phyloP scores from a whole-genome alignment of 2,329 filamentous ascomycete species.

The Calonectria honghensis region DNA sequence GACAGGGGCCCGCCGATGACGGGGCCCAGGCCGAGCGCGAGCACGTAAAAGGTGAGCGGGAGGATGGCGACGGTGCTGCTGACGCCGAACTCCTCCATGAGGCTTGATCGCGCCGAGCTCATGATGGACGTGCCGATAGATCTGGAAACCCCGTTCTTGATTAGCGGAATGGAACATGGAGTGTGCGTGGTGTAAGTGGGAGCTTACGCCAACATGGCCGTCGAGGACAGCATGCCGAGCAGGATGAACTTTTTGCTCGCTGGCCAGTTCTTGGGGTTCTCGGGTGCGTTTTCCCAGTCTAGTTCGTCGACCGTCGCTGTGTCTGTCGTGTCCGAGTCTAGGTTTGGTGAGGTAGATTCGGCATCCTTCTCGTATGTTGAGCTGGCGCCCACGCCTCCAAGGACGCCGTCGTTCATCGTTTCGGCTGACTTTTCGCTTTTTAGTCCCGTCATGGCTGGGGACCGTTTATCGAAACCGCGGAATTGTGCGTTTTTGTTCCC shows the following conservation, averaged over 20 bases:
- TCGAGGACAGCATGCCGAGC: slow-evolving; percentile 61
- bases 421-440: slow-evolving; percentile 26
- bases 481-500: not conserved
- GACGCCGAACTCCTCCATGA: slow-evolving; percentile 73
- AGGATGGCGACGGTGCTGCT: slow-evolving; percentile 74
- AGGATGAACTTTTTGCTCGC: slow-evolving; percentile 62
- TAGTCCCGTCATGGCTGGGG: not conserved
- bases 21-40: slow-evolving; percentile 77
- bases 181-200: slow-evolving; percentile 30
- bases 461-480: not conserved
- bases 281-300: slow-evolving; percentile 62
- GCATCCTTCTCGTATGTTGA: slow-evolving; percentile 58
- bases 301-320: slow-evolving; percentile 26
- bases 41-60: slow-evolving; percentile 75
- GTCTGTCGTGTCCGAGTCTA: not conserved
- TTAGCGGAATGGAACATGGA: slow-evolving; percentile 23
- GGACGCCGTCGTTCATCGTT: slow-evolving; percentile 15
- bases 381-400: slow-evolving; percentile 29
- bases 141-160: slow-evolving; percentile 55
- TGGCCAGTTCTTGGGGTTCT: slow-evolving; percentile 73
- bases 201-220: slow-evolving; percentile 65
- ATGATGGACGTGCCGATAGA: slow-evolving; percentile 74
- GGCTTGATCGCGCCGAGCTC: slow-evolving; percentile 62
- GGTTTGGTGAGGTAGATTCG: slow-evolving; percentile 38
- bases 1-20: slow-evolving; percentile 75